Evolutionary conservation across 345 rosid species (phyloP).

Genomic region (Gossypium herbaceum): DNA sequence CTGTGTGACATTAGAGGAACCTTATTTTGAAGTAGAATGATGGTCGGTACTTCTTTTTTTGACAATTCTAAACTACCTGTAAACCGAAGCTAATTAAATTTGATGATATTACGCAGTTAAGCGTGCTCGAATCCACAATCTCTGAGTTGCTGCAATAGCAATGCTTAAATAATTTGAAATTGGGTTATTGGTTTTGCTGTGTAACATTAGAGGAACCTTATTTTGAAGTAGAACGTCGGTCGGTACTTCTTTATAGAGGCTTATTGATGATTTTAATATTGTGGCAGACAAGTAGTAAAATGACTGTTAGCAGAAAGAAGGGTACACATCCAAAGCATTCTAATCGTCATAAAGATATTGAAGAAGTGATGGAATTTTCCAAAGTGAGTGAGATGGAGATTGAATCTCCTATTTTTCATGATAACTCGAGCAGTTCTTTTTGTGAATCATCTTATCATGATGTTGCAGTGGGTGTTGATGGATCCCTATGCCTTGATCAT

Average conservation of each 20-base stretch:
- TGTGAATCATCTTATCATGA: slow-evolving; percentile 50
- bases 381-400: slow-evolving; percentile 44
- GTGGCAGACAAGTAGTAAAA: slow-evolving; percentile 42
- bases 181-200: too few species aligned
- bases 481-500: slow-evolving; percentile 14
- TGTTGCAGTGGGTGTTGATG: slow-evolving; percentile 44
- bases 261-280: slow-evolving; percentile 3
- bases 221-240: not conserved
- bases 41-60: not conserved
- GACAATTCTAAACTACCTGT: too few species aligned
- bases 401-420: slow-evolving; percentile 43
- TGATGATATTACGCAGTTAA: too few species aligned
- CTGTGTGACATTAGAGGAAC: not conserved
- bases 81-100: too few species aligned
- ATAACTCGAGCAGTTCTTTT: slow-evolving; percentile 42
- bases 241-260: not conserved
- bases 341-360: slow-evolving; percentile 16
- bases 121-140: too few species aligned
- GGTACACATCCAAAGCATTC: slow-evolving; percentile 26
- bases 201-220: not conserved
- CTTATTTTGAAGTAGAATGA: not conserved
- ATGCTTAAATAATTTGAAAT: not conserved
- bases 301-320: slow-evolving; percentile 33
- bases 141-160: not conserved
- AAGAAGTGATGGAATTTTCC: slow-evolving; percentile 22